A percentile compares a stretch with the other conserved stretches of the same genome.
These are phyloP conservation scores for Galerina sulciceps DNA, from an alignment of 768 basidiomycete genomes.

Conservation along the genomic window DNA sequence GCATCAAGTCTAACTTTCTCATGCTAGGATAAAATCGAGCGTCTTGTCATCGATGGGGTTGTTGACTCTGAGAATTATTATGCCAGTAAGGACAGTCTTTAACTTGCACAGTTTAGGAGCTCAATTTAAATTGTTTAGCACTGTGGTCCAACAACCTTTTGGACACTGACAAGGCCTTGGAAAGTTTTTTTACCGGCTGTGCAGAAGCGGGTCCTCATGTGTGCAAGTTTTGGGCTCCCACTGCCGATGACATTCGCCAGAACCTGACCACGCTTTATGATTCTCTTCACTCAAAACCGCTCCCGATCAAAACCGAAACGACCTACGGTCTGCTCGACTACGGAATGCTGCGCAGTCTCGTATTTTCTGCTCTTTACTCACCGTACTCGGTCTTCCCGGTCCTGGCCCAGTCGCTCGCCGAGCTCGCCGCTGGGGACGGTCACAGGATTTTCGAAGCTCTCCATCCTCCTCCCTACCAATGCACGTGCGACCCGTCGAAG, in stretches of 20 bases:
- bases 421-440: slow-evolving; percentile 36
- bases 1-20: neutral
- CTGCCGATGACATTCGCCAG: slow-evolving; percentile 32
- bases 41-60: slow-evolving; percentile 44
- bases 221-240: slow-evolving; percentile 43
- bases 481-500: slow-evolving; percentile 28
- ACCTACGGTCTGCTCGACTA: slow-evolving; percentile 44
- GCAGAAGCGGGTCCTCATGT: slow-evolving; percentile 36
- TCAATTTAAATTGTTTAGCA: slow-evolving; percentile 20
- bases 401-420: slow-evolving; percentile 40
- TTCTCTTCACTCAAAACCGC: slow-evolving; percentile 31
- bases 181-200: slow-evolving; percentile 40
- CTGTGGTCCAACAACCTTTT: slow-evolving; percentile 38
- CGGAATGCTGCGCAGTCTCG: slow-evolving; percentile 25
- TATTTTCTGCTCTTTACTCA: slow-evolving; percentile 38
- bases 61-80: slow-evolving; percentile 45
- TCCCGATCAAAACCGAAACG: slow-evolving; percentile 32
- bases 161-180: slow-evolving; percentile 38
- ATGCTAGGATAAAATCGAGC: slow-evolving; percentile 29
- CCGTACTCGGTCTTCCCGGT: slow-evolving; percentile 37
- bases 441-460: slow-evolving; percentile 26
- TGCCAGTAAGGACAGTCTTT: slow-evolving; percentile 26
- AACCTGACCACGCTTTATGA: slow-evolving; percentile 40
- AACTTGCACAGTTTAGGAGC: neutral
- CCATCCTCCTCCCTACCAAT: slow-evolving; percentile 28